phyloP scores from a whole-genome alignment of 192 early-diverging fungal genomes.

The Coemansia sp. region DNA sequence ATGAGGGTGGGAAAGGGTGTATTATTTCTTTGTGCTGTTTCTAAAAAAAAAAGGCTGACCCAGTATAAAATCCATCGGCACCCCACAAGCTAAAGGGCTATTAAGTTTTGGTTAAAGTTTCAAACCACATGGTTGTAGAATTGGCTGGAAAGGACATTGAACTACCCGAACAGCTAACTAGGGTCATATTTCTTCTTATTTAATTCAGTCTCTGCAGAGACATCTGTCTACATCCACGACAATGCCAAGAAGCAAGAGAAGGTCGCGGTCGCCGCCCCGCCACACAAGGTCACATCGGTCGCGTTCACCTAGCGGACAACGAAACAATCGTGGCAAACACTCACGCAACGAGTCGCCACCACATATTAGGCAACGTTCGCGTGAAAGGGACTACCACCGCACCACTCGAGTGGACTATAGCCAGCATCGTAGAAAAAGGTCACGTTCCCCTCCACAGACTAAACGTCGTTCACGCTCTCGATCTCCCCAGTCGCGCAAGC shows the following conservation, averaged over 20 bases:
- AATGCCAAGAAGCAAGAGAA: slow-evolving; percentile 34
- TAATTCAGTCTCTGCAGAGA: background rate
- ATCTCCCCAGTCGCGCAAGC: slow-evolving; percentile 14
- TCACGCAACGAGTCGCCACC: slow-evolving; percentile 8
- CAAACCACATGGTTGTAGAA: background rate
- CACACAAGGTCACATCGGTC: slow-evolving; percentile 16
- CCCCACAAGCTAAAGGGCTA: background rate
- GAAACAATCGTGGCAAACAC: slow-evolving; percentile 6
- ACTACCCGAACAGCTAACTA: background rate
- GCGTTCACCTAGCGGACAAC: slow-evolving; percentile 30
- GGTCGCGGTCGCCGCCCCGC: slow-evolving; percentile 23
- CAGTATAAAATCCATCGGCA: background rate
- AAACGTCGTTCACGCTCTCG: slow-evolving; percentile 8
- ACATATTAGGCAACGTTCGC: slow-evolving; percentile 13
- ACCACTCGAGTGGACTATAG: background rate
- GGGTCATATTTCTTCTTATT: background rate
- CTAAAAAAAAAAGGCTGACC: no score
- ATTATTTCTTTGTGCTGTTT: no score
- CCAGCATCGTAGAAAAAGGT: slow-evolving; percentile 1
- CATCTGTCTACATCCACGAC: background rate
- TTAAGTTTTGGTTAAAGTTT: background rate
- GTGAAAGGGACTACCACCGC: slow-evolving; percentile 18
- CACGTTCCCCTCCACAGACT: background rate
- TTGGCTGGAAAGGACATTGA: no score
- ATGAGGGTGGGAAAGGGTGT: background rate